Evolutionary conservation across 2,329 filamentous ascomycete genomes (phyloP).

Genomic region (Ophiostoma ips): DNA sequence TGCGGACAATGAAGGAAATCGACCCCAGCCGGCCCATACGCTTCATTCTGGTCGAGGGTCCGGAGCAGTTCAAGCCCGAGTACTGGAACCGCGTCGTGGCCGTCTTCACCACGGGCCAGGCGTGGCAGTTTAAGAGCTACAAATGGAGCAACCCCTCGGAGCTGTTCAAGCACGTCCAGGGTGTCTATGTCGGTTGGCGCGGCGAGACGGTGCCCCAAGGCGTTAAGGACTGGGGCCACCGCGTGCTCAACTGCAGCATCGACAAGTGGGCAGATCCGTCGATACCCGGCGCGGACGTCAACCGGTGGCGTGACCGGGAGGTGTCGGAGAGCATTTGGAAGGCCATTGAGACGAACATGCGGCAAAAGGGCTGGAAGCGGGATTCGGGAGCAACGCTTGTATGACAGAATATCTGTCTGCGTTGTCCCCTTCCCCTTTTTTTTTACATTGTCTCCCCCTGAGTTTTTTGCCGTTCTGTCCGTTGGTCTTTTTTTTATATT

Average conservation of each 20-base stretch:
- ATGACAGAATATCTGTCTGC: conserved; percentile 14
- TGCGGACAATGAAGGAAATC: conserved; percentile 58
- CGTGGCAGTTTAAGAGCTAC: conserved; percentile 98
- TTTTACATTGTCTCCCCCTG: too few relatives aligned
- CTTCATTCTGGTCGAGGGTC: conserved; percentile 89
- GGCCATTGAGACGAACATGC: conserved; percentile 77
- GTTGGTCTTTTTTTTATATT: not conserved
- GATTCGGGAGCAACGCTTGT: conserved; percentile 50
- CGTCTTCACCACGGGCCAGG: conserved; percentile 93
- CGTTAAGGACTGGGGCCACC: conserved; percentile 73
- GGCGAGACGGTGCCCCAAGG: conserved; percentile 67
- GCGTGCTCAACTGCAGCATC: conserved; percentile 65
- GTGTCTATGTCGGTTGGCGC: conserved; percentile 83
- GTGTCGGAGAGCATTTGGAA: conserved; percentile 90
- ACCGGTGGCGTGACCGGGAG: conserved; percentile 76
- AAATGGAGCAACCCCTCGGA: conserved; percentile 86
- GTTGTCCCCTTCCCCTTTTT: not conserved
- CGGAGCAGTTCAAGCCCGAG: conserved; percentile 91
- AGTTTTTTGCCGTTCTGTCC: too few relatives aligned
- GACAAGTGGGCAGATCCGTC: conserved; percentile 61
- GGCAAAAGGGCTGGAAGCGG: conserved; percentile 65
- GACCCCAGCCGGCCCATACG: conserved; percentile 61
- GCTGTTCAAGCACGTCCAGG: conserved; percentile 76
- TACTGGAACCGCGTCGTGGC: conserved; percentile 94
- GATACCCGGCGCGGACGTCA: conserved; percentile 31